Conservation (phyloP, 179 eudicot species). For the Silene coronaria region DNA sequence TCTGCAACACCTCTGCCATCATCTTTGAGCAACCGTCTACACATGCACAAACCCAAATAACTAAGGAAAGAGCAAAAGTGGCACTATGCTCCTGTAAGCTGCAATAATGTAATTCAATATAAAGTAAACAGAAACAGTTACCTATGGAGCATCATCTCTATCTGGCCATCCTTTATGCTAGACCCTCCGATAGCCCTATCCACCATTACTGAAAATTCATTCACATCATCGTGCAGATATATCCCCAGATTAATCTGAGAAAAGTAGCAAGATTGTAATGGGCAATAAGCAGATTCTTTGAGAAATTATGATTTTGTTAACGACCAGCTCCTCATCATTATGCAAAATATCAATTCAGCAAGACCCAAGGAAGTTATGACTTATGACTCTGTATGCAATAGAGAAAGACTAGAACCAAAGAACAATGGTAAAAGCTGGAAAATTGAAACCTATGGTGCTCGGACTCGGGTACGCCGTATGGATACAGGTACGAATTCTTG, state of each 20-base stretch:
- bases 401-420: not conserved
- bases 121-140: slow-evolving; percentile 17
- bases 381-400: not conserved
- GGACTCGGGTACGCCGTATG: too few species aligned
- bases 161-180: slow-evolving; percentile 78
- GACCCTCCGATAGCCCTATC: slow-evolving; percentile 95
- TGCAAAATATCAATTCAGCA: not conserved
- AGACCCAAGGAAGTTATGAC: not conserved
- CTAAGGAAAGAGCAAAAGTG: not conserved
- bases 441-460: too few species aligned
- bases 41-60: slow-evolving; percentile 16
- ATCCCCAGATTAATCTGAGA: slow-evolving; percentile 81
- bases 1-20: slow-evolving; percentile 89
- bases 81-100: not conserved
- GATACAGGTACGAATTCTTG: too few species aligned
- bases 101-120: not conserved
- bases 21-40: slow-evolving; percentile 79
- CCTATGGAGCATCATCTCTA: slow-evolving; percentile 98
- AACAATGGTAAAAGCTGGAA: not conserved
- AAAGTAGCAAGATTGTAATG: slow-evolving; percentile 4
- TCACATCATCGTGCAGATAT: slow-evolving; percentile 61
- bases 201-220: slow-evolving; percentile 77
- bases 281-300: not conserved
- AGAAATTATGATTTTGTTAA: not conserved
- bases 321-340: not conserved